These are phyloP conservation scores for Exobasidium cylindrosporum DNA, from an alignment of 1,284 basidiomycete species.

Conservation along the genomic window DNA sequence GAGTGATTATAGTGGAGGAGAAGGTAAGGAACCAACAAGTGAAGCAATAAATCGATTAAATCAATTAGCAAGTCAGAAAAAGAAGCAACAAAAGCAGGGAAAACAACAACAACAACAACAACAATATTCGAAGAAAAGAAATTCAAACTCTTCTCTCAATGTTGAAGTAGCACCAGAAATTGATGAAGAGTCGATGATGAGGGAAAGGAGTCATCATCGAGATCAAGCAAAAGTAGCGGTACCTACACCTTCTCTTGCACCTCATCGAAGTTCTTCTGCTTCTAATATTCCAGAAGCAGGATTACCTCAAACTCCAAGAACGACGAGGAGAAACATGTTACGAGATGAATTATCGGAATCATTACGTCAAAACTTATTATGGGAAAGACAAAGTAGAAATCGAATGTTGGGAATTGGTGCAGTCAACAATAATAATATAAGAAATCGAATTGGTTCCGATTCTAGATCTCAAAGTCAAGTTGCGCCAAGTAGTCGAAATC, in stretches of 20 bases:
- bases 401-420: slow-evolving; percentile 49
- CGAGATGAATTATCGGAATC: slow-evolving; percentile 80
- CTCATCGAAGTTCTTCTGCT: background rate
- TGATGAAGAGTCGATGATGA: slow-evolving; percentile 8
- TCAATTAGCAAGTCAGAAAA: background rate
- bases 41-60: background rate
- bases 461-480: background rate
- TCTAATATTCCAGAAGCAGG: slow-evolving; percentile 45
- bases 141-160: background rate
- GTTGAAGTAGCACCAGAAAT: slow-evolving; percentile 9
- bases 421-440: background rate
- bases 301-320: slow-evolving; percentile 74
- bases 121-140: background rate
- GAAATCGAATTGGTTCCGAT: background rate
- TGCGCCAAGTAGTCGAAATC: slow-evolving; percentile 12
- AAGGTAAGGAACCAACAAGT: background rate
- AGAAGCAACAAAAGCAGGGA: background rate
- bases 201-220: background rate
- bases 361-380: slow-evolving; percentile 74
- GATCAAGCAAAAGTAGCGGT: background rate
- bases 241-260: background rate
- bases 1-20: background rate
- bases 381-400: slow-evolving; percentile 65
- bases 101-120: background rate
- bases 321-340: slow-evolving; percentile 78